Evolutionary conservation across 306 rosid species (phyloP).

Genomic region (Glycyrrhiza uralensis): DNA sequence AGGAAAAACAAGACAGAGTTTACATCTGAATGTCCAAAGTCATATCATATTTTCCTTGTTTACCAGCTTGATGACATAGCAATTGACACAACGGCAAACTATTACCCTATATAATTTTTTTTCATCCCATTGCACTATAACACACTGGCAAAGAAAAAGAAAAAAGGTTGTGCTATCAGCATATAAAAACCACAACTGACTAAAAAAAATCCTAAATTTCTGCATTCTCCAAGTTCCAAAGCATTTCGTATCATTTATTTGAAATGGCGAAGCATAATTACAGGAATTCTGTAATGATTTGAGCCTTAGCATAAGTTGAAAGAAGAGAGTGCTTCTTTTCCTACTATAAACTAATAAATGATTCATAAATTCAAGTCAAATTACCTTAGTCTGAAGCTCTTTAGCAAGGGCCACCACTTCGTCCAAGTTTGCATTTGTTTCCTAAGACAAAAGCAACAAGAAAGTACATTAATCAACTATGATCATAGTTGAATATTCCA

Average conservation of each 20-base stretch:
- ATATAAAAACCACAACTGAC: slow-evolving; percentile 1
- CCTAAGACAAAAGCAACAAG: slow-evolving; percentile 43
- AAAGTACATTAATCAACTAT: slow-evolving; percentile 1
- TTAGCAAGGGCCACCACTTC: slow-evolving; percentile 86
- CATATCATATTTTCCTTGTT: background rate
- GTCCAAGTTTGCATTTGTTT: slow-evolving; percentile 87
- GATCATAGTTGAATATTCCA: background rate
- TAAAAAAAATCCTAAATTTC: background rate
- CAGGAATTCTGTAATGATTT: background rate
- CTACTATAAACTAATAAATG: background rate
- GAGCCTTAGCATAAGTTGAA: background rate
- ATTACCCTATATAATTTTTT: background rate
- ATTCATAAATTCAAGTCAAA: slow-evolving; percentile 15
- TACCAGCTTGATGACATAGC: background rate
- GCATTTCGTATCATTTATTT: background rate
- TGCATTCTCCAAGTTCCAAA: slow-evolving; percentile 6
- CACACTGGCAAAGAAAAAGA: background rate
- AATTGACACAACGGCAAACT: background rate
- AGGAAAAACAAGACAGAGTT: background rate
- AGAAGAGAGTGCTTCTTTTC: background rate
- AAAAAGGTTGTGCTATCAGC: background rate
- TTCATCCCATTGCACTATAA: background rate
- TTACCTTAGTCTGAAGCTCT: slow-evolving; percentile 86
- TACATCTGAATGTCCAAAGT: background rate
- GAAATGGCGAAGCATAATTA: background rate